Evolutionary conservation across 2,329 filamentous ascomycete species (phyloP).

Genomic region (Ophiognomonia clavigignenti-juglandacearum): DNA sequence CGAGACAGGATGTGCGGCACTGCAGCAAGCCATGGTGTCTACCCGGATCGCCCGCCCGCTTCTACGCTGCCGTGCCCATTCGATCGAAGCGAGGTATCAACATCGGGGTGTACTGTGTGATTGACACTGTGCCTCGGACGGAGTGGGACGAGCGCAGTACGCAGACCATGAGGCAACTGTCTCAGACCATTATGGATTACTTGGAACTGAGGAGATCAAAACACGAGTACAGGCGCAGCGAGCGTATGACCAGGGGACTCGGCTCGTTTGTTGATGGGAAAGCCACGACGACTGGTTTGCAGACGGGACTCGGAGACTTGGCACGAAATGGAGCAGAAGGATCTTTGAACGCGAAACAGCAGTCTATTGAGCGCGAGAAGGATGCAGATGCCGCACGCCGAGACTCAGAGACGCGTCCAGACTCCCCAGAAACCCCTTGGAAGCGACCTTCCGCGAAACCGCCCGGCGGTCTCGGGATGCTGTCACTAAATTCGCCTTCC

Average conservation of each 20-base stretch:
- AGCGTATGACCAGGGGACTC: slow-evolving; percentile 20
- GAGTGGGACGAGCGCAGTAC: slow-evolving; percentile 14
- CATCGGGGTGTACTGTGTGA: slow-evolving; percentile 4
- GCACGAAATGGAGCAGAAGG: slow-evolving; percentile 9
- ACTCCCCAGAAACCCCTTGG: background rate
- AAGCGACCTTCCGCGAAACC: background rate
- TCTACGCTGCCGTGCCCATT: slow-evolving; percentile 11
- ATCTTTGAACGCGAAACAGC: slow-evolving; percentile 1
- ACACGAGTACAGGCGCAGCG: slow-evolving; percentile 20
- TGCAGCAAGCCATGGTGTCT: background rate
- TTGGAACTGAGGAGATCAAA: slow-evolving; percentile 20
- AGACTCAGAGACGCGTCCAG: background rate
- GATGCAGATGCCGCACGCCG: background rate
- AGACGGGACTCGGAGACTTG: background rate
- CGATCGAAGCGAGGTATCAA: slow-evolving; percentile 5
- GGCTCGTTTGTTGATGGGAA: slow-evolving; percentile 19
- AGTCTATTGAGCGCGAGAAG: background rate
- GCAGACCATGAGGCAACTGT: slow-evolving; percentile 20
- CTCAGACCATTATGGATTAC: slow-evolving; percentile 21
- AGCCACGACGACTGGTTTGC: background rate
- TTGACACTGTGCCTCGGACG: background rate
- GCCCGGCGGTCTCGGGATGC: background rate
- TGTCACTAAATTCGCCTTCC: no score
- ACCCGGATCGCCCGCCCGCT: background rate
- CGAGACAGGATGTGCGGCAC: slow-evolving; percentile 6